Base-by-base conservation (phyloP, 805 yeast species). In the Candida maris region DNA sequence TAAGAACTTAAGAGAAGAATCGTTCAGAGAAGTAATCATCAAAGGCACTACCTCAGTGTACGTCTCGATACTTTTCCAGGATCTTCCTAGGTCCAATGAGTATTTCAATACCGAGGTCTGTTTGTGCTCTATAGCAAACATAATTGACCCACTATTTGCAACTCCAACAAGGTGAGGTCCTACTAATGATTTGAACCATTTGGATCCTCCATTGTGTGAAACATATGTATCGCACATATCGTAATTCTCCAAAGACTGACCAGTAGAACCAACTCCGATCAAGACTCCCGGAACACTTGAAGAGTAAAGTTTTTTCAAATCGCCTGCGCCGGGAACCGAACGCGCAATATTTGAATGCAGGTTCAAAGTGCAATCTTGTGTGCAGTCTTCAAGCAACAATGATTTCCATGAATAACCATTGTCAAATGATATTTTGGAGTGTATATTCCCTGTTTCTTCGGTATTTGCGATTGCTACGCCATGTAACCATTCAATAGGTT, bases 101-200 rank as follows among this genome's bases (percentile, higher is more conserved):
- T 67, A 84, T n/a, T 61, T 52, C 4, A 57, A 54, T 9, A 62
- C 59, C 5, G 59, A 57, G 35, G 67, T 66, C 3, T 27, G 13
- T 4, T 51, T 54, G 4, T 67, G 52, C 13, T 55, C 50, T 17
- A 75, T 57, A 1, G 85, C 85, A 4, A 81, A 58, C 14, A 84
- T 71, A 6, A 84, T 52, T 44, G 82, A 79, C 13, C 93, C 94
- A 38, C 71, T 76, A 54, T 84, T 89, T 32, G 88, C 91, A 56
- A 75, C 73, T 3, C 73, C 70, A 38, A 70, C 73, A 4, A 64
- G 31, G 34, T 75, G 70, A 2, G 83, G 73, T 32, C 73, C 77
- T n/a, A 71, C 68, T n/a, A 79, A 48, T 3, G 78, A 70, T 35
- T 60, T 50, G 14, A 59, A 54, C 93, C 93, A 85, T 1, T 77